Evolutionary conservation across 1,139 yeast species (phyloP).

Genomic region (Tardiomyces depauwii): DNA sequence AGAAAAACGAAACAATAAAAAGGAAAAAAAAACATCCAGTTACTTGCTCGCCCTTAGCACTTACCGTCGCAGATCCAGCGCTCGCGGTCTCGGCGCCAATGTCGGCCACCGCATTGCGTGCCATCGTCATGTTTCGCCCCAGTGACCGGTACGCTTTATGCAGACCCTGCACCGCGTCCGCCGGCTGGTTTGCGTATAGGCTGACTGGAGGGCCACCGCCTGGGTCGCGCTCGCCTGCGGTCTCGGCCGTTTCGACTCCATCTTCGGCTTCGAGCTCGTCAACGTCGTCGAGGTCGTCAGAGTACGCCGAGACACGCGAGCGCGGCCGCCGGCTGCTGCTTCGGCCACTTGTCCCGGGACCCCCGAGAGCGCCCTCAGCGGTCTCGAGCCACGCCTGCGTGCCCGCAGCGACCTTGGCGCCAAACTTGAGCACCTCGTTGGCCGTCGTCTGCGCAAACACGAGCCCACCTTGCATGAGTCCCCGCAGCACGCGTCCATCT

Average conservation of each 20-base stretch:
- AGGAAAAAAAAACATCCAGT: no score
- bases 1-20: not conserved
- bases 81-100: slow-evolving; percentile 52
- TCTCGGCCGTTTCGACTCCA: no score
- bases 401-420: slow-evolving; percentile 81
- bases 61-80: slow-evolving; percentile 41
- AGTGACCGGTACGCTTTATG: slow-evolving; percentile 60
- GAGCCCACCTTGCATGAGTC: slow-evolving; percentile 66
- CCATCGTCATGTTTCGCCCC: slow-evolving; percentile 56
- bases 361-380: slow-evolving; percentile 68
- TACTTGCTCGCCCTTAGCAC: no score
- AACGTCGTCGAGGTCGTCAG: slow-evolving; percentile 20
- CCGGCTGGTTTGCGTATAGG: slow-evolving; percentile 79
- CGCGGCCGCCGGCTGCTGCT: slow-evolving; percentile 13
- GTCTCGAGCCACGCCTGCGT: slow-evolving; percentile 74
- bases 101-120: slow-evolving; percentile 49
- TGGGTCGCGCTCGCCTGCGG: slow-evolving; percentile 5
- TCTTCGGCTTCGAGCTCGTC: slow-evolving; percentile 25
- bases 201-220: slow-evolving; percentile 39
- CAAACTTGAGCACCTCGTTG: slow-evolving; percentile 68
- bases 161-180: slow-evolving; percentile 57
- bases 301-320: slow-evolving; percentile 15
- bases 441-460: slow-evolving; percentile 75
- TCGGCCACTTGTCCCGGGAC: slow-evolving; percentile 42
- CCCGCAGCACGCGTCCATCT: slow-evolving; percentile 58